These are phyloP conservation scores for Wickerhamiella bombiphila DNA, from an alignment of 805 yeast species.

Conservation along the genomic window DNA sequence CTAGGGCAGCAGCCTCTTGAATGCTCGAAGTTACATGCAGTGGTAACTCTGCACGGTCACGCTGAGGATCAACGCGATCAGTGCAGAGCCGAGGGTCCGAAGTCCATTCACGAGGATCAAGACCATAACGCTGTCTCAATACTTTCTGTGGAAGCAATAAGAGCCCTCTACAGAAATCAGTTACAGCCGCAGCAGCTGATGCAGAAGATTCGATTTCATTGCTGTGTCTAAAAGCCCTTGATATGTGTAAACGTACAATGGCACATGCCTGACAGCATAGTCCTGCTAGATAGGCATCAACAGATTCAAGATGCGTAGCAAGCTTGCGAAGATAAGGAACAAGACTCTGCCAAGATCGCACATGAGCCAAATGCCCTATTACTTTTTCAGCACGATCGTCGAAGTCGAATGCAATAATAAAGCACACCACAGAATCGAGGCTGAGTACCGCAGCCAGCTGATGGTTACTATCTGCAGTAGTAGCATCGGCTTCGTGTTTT, in stretches of 20 bases:
- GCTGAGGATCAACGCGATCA: conserved; percentile 21
- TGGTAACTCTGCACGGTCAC: conserved; percentile 25
- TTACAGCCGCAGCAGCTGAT: conserved; percentile 8
- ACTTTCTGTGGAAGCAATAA: conserved; percentile 14
- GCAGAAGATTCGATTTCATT: conserved; percentile 5
- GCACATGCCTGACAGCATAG: conserved; percentile 23
- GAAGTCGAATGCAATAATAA: conserved; percentile 27
- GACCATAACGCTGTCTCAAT: conserved; percentile 14
- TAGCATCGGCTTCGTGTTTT: conserved; percentile 29
- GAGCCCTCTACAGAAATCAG: conserved; percentile 21
- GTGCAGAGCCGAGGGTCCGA: conserved; percentile 11
- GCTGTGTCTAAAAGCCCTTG: conserved; percentile 1
- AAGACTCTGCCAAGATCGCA: conserved; percentile 26
- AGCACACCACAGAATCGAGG: conserved; percentile 28
- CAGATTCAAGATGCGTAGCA: conserved; percentile 17
- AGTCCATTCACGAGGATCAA: conserved; percentile 9
- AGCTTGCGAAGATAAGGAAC: conserved; percentile 23
- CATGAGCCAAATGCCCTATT: conserved; percentile 17
- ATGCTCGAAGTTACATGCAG: conserved; percentile 25
- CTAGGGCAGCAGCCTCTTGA: conserved; percentile 30
- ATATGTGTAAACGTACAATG: conserved; percentile 19
- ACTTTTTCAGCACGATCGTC: conserved; percentile 25
- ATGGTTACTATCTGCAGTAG: conserved; percentile 18
- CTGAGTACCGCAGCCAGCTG: conserved; percentile 24
- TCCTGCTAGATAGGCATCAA: conserved; percentile 20